Percentiles rank a stretch among this genome's conserved stretches.
These are phyloP conservation scores for Metrosideros polymorpha DNA, from an alignment of 441 rosid genomes.

Conservation along the genomic window DNA sequence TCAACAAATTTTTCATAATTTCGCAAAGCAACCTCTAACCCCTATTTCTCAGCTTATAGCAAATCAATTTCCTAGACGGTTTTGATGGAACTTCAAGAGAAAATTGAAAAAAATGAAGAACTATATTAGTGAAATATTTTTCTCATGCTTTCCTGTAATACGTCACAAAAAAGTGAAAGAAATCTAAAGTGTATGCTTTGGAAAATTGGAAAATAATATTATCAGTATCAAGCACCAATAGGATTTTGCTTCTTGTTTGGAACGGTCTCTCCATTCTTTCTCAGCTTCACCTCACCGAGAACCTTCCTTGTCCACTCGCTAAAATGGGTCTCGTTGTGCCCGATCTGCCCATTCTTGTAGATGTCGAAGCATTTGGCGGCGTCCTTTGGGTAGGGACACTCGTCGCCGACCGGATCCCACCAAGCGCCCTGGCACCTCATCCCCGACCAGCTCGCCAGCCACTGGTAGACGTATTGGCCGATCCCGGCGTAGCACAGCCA, in stretches of 20 bases:
- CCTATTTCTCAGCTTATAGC: no score
- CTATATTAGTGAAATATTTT: no score
- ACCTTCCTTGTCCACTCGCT: slow-evolving; percentile 24
- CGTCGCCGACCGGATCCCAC: slow-evolving; percentile 29
- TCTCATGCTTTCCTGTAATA: no score
- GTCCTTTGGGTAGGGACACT: slow-evolving; percentile 22
- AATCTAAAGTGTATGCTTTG: neutral
- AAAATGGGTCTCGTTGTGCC: slow-evolving; percentile 31
- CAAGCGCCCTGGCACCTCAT: slow-evolving; percentile 32
- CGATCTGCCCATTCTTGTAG: slow-evolving; percentile 31
- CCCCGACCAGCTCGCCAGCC: slow-evolving; percentile 39
- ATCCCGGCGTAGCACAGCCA: slow-evolving; percentile 34
- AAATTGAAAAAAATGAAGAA: no score
- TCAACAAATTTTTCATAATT: no score
- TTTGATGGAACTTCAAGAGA: no score
- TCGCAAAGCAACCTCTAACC: no score
- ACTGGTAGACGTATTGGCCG: slow-evolving; percentile 29
- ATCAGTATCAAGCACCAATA: neutral
- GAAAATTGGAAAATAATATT: neutral
- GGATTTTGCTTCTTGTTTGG: neutral
- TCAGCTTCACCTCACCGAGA: slow-evolving; percentile 17
- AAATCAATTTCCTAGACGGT: no score
- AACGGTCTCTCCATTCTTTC: neutral
- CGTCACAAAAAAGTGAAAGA: no score
- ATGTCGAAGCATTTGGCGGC: slow-evolving; percentile 16